Conservation (phyloP, 768 basidiomycete genomes). For the Paxillus rubicundulus region DNA sequence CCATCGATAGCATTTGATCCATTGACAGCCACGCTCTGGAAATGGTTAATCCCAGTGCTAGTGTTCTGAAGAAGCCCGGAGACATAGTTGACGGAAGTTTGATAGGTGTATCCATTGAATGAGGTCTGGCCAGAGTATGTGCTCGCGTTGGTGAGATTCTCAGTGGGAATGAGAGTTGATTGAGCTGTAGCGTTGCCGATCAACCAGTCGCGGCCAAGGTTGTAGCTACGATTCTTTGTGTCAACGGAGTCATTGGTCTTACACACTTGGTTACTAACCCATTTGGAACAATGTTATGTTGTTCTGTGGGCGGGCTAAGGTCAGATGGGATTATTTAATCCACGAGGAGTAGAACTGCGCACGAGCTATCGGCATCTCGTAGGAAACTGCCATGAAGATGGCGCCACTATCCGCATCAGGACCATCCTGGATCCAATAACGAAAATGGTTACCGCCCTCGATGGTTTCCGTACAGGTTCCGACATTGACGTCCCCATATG, state of each 20-base stretch:
- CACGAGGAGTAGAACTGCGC: constrained; percentile 22
- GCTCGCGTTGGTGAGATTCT: constrained; percentile 42
- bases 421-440: constrained; percentile 87
- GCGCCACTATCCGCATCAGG: constrained; percentile 61
- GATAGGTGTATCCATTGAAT: constrained; percentile 67
- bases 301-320: constrained; percentile 30
- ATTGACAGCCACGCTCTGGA: constrained; percentile 46
- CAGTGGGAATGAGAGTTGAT: constrained; percentile 25
- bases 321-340: not conserved
- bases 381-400: constrained; percentile 72
- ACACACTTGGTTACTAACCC: constrained; percentile 42
- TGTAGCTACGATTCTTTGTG: constrained; percentile 45
- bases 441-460: constrained; percentile 82
- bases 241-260: not conserved
- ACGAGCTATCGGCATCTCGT: constrained; percentile 67
- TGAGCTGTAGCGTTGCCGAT: constrained; percentile 75
- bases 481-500: constrained; percentile 77
- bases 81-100: constrained; percentile 64
- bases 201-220: constrained; percentile 83
- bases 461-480: constrained; percentile 87
- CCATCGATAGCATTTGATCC: constrained; percentile 75
- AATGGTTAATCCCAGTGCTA: constrained; percentile 70
- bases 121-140: constrained; percentile 64
- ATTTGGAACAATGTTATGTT: constrained; percentile 71
- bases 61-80: constrained; percentile 70